phyloP scores from a whole-genome alignment of 164 flowering plant species.

The Stephania yunnanensis region DNA sequence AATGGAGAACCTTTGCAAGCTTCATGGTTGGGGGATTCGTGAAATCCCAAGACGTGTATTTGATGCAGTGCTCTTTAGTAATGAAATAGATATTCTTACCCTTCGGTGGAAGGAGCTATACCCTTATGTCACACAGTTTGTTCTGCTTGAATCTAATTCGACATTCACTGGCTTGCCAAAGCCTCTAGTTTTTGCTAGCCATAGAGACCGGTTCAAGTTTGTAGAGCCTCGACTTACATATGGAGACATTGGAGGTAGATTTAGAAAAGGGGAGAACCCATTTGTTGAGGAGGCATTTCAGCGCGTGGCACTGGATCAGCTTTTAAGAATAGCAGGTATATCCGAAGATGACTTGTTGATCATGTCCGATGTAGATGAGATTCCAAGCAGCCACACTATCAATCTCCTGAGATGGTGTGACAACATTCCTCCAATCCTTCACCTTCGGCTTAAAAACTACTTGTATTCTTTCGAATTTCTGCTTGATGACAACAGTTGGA shows the following conservation, averaged over 20 bases:
- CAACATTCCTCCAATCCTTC: slow-evolving; percentile 59
- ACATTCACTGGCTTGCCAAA: slow-evolving; percentile 77
- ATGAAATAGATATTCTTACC: slow-evolving; percentile 72
- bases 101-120: slow-evolving; percentile 76
- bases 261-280: slow-evolving; percentile 71
- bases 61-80: slow-evolving; percentile 88
- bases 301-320: slow-evolving; percentile 70
- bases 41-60: slow-evolving; percentile 83
- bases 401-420: slow-evolving; percentile 89
- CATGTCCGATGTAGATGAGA: slow-evolving; percentile 91
- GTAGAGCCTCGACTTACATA: slow-evolving; percentile 72
- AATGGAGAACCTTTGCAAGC: slow-evolving; percentile 78
- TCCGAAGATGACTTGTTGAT: slow-evolving; percentile 73
- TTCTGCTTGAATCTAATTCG: slow-evolving; percentile 85
- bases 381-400: slow-evolving; percentile 81
- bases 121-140: slow-evolving; percentile 74
- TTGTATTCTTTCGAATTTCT: slow-evolving; percentile 83
- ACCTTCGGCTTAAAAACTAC: slow-evolving; percentile 72
- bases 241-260: slow-evolving; percentile 66
- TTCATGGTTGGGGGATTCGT: slow-evolving; percentile 85
- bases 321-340: slow-evolving; percentile 78
- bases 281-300: slow-evolving; percentile 85
- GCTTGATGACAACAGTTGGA: slow-evolving; percentile 76
- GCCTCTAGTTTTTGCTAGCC: slow-evolving; percentile 49
- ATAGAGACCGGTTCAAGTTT: slow-evolving; percentile 58